Base-by-base conservation (phyloP, 495 filamentous ascomycete species). In the Aspergillus sparsus region DNA sequence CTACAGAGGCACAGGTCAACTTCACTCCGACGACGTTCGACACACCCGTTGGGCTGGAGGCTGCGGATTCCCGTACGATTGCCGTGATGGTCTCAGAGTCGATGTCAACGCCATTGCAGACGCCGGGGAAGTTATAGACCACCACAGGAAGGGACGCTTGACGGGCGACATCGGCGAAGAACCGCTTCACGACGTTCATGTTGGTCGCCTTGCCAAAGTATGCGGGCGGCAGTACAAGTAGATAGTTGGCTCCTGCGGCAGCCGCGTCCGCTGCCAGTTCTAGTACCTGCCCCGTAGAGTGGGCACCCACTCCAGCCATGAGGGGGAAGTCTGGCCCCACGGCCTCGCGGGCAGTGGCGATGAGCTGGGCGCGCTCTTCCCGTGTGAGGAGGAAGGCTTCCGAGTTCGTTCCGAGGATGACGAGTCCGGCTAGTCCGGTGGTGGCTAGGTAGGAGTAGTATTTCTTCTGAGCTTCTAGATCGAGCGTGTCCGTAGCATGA, bases 51-150 rank as follows among this genome's bases (percentile, higher is more conserved):
- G 73, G 62, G 45, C 84, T 76, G 12, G 66, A 54, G 7, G 71
- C 68, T 0, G 80, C 83, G 2, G 71, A 72, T 49, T 74, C 71
- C 15, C 62, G 67, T 15, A 72, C 71, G 15, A 90, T 78, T 5
- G 70, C 67, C 0, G 81, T 68, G 21, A 91, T 85, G 0, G 79
- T 80, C 32, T 84, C 84, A 2, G 83, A 87, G 62, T 87, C 84
- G 34, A 90, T 65, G 60, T 91, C 88, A 0, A 91, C 74, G 11
- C 87, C 87, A 60, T 89, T 90, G 68, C 85, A 88, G 11, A 89
- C 87, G 5, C 79, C 86, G 0, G 87, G 87, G 74, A 89, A 89
- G 64, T 90, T 89, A 66, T 90, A 89, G 6, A 90, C 64, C 6
- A 91, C 77, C 41, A 89, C 77, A 0, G 85, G 86, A 10, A 89